Evolutionary conservation across 768 basidiomycete genomes (phyloP).

Genomic region (Phaeotremella skinneri): DNA sequence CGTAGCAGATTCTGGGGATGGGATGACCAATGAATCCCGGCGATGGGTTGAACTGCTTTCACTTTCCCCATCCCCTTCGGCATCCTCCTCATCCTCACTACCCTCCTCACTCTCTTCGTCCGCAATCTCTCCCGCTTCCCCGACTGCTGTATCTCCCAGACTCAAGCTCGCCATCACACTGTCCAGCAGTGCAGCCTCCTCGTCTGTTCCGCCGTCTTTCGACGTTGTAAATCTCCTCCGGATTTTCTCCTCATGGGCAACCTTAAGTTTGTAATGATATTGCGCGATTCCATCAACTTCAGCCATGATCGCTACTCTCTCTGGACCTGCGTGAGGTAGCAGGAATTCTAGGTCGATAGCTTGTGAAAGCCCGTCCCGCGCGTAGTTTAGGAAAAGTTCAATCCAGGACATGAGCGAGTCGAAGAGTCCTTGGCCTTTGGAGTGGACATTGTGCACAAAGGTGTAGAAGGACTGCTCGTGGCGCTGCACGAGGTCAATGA

Average conservation of each 20-base stretch:
- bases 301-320: constrained; percentile 69
- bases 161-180: constrained; percentile 76
- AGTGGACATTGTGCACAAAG: constrained; percentile 98
- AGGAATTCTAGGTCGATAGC: constrained; percentile 79
- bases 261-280: constrained; percentile 92
- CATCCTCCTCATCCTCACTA: constrained; percentile 52
- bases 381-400: constrained; percentile 84
- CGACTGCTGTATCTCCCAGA: constrained; percentile 73
- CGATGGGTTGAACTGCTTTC: constrained; percentile 16
- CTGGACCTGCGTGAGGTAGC: constrained; percentile 75
- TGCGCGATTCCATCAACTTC: constrained; percentile 86
- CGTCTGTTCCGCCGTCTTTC: constrained; percentile 61
- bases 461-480: constrained; percentile 95
- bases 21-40: neutral
- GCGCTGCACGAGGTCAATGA: constrained; percentile 86
- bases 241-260: constrained; percentile 86
- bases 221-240: constrained; percentile 70
- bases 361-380: constrained; percentile 80
- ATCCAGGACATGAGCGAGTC: constrained; percentile 95
- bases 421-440: constrained; percentile 91
- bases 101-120: constrained; percentile 75
- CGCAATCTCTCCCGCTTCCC: constrained; percentile 58
- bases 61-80: constrained; percentile 29
- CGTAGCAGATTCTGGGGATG: neutral
- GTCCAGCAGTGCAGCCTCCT: constrained; percentile 80